Percentiles rank a stretch among this genome's conserved stretches.
phyloP scores from a whole-genome alignment of 495 filamentous ascomycete genomes.

The Paragyromitra xinjiangensis region DNA sequence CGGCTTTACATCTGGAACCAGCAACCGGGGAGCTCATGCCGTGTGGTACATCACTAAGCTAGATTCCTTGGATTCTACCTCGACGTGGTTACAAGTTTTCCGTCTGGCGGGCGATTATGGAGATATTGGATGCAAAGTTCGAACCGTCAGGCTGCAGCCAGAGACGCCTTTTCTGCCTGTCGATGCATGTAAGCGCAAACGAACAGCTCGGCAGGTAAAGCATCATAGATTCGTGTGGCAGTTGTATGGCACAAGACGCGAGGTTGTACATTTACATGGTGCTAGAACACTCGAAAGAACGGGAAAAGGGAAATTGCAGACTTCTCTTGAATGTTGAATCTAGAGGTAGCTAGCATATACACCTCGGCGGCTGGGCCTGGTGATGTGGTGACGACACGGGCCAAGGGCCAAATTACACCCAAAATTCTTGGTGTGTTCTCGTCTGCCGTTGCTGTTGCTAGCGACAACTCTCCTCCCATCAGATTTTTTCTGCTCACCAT shows the following conservation, averaged over 20 bases:
- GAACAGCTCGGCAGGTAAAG: constrained; percentile 19
- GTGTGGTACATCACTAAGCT: constrained; percentile 11
- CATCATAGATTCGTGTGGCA: constrained; percentile 10
- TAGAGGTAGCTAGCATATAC: constrained; percentile 17
- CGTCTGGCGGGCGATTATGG: not conserved
- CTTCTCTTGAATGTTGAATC: not conserved
- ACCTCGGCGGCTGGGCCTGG: not conserved
- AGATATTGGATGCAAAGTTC: constrained; percentile 8
- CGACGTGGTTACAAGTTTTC: constrained; percentile 38
- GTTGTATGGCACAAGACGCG: constrained; percentile 27
- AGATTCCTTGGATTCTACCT: constrained; percentile 1
- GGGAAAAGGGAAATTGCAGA: constrained; percentile 18
- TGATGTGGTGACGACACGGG: constrained; percentile 50
- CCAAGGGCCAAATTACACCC: constrained; percentile 27
- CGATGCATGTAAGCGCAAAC: constrained; percentile 44
- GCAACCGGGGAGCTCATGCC: constrained; percentile 25
- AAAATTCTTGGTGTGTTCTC: constrained; percentile 28
- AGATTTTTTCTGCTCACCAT: constrained; percentile 46
- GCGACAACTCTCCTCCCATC: constrained; percentile 40
- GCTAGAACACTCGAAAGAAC: not conserved
- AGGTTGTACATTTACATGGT: constrained; percentile 6
- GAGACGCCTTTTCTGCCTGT: constrained; percentile 44
- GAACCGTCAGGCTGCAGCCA: constrained; percentile 27
- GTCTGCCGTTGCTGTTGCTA: constrained; percentile 40
- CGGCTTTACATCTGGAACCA: constrained; percentile 14